Conservation (phyloP, 2,329 filamentous ascomycete species). For the Dothiorella sarmentorum region DNA sequence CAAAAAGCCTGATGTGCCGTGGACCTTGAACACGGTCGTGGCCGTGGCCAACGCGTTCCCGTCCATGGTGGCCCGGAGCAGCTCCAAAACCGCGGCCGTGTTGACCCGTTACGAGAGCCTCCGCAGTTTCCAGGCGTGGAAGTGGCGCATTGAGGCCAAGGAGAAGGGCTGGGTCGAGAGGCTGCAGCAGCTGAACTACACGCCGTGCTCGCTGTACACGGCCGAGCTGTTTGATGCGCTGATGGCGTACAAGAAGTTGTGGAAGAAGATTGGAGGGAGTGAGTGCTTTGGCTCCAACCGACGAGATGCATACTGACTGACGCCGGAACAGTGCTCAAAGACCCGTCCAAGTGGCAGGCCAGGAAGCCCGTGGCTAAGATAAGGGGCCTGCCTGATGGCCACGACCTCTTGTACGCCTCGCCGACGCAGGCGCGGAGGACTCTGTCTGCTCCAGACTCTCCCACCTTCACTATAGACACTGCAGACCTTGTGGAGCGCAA, state of each 20-base stretch:
- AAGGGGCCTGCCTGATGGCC: background rate
- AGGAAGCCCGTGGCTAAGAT: background rate
- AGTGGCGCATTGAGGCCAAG: conserved; percentile 26
- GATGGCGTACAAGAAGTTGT: conserved; percentile 34
- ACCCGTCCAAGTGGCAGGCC: conserved; percentile 1
- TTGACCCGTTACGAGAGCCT: conserved; percentile 31
- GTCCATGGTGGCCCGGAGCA: conserved; percentile 31
- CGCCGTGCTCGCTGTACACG: conserved; percentile 32
- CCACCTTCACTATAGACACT: background rate
- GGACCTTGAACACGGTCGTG: conserved; percentile 31
- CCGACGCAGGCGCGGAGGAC: background rate
- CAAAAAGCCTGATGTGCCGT: conserved; percentile 31
- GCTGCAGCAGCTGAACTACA: conserved; percentile 32
- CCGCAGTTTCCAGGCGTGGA: conserved; percentile 31
- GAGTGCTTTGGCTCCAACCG: conserved; percentile 1
- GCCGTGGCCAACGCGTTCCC: conserved; percentile 34
- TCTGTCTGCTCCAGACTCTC: background rate
- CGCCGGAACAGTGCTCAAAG: background rate
- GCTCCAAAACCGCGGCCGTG: conserved; percentile 30
- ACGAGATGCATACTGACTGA: background rate
- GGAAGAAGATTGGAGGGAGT: conserved; percentile 31
- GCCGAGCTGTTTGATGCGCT: conserved; percentile 32
- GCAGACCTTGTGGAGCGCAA: conserved; percentile 21
- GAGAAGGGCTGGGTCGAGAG: conserved; percentile 26
- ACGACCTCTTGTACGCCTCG: background rate